Evolutionary conservation across 345 rosid species (phyloP).

Genomic region (Hypericum perforatum): DNA sequence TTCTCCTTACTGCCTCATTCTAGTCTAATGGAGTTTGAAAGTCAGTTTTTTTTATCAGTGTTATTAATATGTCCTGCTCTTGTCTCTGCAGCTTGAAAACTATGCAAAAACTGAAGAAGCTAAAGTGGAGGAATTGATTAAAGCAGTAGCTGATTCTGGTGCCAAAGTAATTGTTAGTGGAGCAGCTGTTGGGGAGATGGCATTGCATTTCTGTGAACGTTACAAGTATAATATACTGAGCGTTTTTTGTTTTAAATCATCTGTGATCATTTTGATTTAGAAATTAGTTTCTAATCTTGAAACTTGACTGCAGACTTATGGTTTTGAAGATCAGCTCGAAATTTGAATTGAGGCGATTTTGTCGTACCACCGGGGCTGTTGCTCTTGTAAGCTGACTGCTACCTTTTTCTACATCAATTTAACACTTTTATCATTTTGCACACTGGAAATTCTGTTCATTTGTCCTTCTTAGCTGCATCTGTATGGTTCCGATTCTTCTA

Average conservation of each 20-base stretch:
- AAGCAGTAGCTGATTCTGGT: slow-evolving; percentile 92
- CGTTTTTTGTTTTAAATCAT: too few relatives aligned
- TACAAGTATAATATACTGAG: slow-evolving; percentile 50
- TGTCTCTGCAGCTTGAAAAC: slow-evolving; percentile 67
- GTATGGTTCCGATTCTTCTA: not conserved
- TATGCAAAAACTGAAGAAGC: slow-evolving; percentile 98
- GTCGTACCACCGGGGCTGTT: slow-evolving; percentile 83
- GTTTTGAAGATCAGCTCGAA: slow-evolving; percentile 96
- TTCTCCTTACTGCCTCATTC: not conserved
- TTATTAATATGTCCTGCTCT: not conserved
- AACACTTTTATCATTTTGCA: too few relatives aligned
- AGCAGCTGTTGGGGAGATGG: slow-evolving; percentile 96
- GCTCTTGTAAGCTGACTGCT: slow-evolving; percentile 50
- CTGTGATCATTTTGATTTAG: too few relatives aligned
- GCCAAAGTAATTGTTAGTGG: slow-evolving; percentile 97
- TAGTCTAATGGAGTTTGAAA: not conserved
- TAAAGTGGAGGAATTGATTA: slow-evolving; percentile 83
- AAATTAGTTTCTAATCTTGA: not conserved
- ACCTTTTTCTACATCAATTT: not conserved
- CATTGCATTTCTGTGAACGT: slow-evolving; percentile 97
- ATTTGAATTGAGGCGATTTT: slow-evolving; percentile 89
- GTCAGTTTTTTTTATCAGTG: not conserved
- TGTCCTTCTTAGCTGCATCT: slow-evolving; percentile 7
- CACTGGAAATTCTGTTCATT: not conserved
- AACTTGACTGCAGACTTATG: slow-evolving; percentile 63